These are phyloP conservation scores for Phytophthora vignae DNA, from an alignment of 352 stramenopile genomes.

Conservation along the genomic window DNA sequence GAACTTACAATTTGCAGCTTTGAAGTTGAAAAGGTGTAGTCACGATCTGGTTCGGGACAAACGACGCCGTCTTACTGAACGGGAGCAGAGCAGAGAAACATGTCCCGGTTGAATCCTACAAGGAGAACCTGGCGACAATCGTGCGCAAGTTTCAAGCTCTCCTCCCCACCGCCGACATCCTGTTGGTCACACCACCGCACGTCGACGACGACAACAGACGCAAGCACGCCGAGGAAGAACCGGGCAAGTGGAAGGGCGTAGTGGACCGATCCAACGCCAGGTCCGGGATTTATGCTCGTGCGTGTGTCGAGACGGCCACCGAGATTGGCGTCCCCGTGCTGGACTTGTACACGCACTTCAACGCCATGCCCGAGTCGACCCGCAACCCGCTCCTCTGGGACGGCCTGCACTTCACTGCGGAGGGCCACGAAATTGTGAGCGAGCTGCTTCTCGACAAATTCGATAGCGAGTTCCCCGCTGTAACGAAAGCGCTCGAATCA, in stretches of 20 bases:
- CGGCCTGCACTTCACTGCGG: conserved; percentile 54
- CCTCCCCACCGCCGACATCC: conserved; percentile 34
- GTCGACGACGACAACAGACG: conserved; percentile 23
- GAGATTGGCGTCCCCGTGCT: conserved; percentile 37
- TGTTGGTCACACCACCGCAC: conserved; percentile 48
- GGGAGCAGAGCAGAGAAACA: conserved; percentile 21
- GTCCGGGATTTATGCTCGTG: conserved; percentile 40
- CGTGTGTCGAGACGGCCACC: conserved; percentile 42
- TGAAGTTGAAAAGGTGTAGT: too few relatives aligned
- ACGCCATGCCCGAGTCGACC: conserved; percentile 36
- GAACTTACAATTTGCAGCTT: too few relatives aligned
- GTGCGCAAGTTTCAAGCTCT: conserved; percentile 7
- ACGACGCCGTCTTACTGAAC: conserved; percentile 18
- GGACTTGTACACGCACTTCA: conserved; percentile 58
- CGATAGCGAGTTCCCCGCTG: conserved; percentile 13
- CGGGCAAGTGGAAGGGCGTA: neutral
- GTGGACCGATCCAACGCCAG: conserved; percentile 28
- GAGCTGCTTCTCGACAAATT: conserved; percentile 42
- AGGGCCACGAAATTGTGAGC: conserved; percentile 52
- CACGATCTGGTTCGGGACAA: conserved; percentile 21
- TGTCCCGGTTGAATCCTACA: conserved; percentile 24
- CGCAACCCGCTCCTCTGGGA: conserved; percentile 48
- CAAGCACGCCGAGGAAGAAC: conserved; percentile 18
- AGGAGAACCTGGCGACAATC: conserved; percentile 23
- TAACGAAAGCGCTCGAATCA: neutral